phyloP scores from a whole-genome alignment of 495 filamentous ascomycete genomes.

The Geopyxis carbonaria region DNA sequence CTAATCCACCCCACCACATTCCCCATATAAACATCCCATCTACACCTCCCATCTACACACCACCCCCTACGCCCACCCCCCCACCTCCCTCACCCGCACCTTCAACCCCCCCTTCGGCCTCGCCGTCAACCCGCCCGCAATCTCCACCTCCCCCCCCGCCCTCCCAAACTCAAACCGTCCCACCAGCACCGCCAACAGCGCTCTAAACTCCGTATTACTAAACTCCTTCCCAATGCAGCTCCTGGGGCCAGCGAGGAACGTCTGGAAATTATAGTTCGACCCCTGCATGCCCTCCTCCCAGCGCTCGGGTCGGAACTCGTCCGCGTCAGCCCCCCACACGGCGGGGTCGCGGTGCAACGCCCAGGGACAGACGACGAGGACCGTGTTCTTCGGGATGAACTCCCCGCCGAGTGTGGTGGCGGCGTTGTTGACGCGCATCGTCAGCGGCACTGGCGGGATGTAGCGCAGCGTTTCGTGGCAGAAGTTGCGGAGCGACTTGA shows the following conservation, averaged over 20 bases:
- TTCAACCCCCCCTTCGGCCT: conserved; percentile 48
- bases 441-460: conserved; percentile 35
- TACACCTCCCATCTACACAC: too few relatives aligned
- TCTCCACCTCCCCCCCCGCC: conserved; percentile 39
- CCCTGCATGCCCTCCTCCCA: conserved; percentile 30
- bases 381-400: conserved; percentile 43
- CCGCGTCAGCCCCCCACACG: conserved; percentile 43
- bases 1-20: too few relatives aligned
- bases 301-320: conserved; percentile 40
- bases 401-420: conserved; percentile 50
- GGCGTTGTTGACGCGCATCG: conserved; percentile 42
- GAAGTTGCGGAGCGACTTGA: conserved; percentile 40
- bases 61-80: conserved; percentile 45
- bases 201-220: conserved; percentile 68
- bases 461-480: conserved; percentile 34
- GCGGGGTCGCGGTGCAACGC: conserved; percentile 41
- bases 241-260: conserved; percentile 42
- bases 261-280: conserved; percentile 37
- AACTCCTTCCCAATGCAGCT: conserved; percentile 60
- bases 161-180: conserved; percentile 48
- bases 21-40: too few relatives aligned
- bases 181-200: conserved; percentile 56
- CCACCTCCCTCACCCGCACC: conserved; percentile 40
- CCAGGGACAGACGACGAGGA: conserved; percentile 47
- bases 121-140: conserved; percentile 44